Evolutionary conservation across 2,329 filamentous ascomycete genomes (phyloP).

Genomic region (Meredithiella fracta): DNA sequence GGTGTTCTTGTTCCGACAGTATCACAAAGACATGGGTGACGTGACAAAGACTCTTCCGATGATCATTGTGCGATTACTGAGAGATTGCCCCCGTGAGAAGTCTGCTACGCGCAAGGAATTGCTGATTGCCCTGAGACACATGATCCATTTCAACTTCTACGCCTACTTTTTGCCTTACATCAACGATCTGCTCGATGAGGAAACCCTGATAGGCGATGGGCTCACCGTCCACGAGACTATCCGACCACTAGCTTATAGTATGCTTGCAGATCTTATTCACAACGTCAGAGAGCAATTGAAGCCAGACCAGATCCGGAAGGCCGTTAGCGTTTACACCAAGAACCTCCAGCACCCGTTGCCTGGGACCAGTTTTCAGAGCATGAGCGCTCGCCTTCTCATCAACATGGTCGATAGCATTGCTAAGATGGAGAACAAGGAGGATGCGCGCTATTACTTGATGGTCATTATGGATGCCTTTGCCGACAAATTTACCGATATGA

Average conservation of each 20-base stretch:
- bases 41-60: slow-evolving; percentile 74
- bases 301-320: slow-evolving; percentile 83
- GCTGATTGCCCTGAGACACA: slow-evolving; percentile 88
- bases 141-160: slow-evolving; percentile 97
- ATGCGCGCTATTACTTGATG: slow-evolving; percentile 87
- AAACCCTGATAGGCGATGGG: slow-evolving; percentile 86
- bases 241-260: slow-evolving; percentile 88
- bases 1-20: slow-evolving; percentile 78
- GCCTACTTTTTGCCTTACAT: slow-evolving; percentile 92
- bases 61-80: slow-evolving; percentile 77
- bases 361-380: slow-evolving; percentile 96
- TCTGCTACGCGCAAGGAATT: slow-evolving; percentile 88
- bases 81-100: slow-evolving; percentile 89
- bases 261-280: slow-evolving; percentile 95
- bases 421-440: slow-evolving; percentile 79
- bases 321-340: slow-evolving; percentile 91
- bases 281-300: slow-evolving; percentile 82
- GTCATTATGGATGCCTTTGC: slow-evolving; percentile 97
- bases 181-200: slow-evolving; percentile 83
- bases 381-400: slow-evolving; percentile 91
- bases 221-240: slow-evolving; percentile 94
- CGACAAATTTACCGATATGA: slow-evolving; percentile 97
- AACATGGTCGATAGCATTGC: slow-evolving; percentile 99
- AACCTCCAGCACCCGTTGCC: slow-evolving; percentile 93
- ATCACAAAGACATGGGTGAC: slow-evolving; percentile 71